Base-by-base conservation (phyloP, 192 early-diverging fungal species). In the Rhizoclosmatium sp. region DNA sequence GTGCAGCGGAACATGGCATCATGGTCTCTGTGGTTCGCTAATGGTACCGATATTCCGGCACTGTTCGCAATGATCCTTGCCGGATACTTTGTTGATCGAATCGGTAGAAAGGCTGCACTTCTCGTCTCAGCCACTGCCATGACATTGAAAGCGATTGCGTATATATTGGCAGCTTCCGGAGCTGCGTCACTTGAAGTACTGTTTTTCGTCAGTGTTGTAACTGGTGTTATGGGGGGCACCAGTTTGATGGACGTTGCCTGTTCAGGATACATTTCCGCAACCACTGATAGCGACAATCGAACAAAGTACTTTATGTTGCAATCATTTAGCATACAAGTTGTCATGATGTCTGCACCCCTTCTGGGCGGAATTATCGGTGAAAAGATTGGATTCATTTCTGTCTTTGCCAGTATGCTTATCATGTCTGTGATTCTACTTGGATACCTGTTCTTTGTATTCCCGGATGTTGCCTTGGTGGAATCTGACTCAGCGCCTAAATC, bases 251-350 rank as follows among this genome's bases (percentile, higher is more conserved):
- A 19, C 4, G 10, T 67, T 10, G 41, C 75, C 3, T 61, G 47
- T 3, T 47, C 75, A 21, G 23, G 44, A 9, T 76, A 76, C 42
- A 76, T 76, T 39, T 60, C 65, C 16, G 64, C 7, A 19, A 1
- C 47, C 2, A 40, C 75, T 39, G 47, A 10, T 23, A 16, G 47
- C 12, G 47, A 5, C 7, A 16, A 16, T 3, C 9, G 75, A 48
- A 66, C 75, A n/a, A 61, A 62, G 31, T 76, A 66, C 48, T 76
- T 76, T 48, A 49, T 76, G 65, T 5, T 67, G 19, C 39, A 54
- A 56, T 21, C 31, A 39, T 3, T 5, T 40, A 64, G 62, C 2
- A 40, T 56, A 5, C 5, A 10, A 5, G 45, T 59, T 12, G 46
- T 31, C 4, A 16, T 66, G 39, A 19, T 5, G 14, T 7, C 66